Evolutionary conservation across 2,329 filamentous ascomycete species (phyloP).

Genomic region (Calonectria hawksworthii): DNA sequence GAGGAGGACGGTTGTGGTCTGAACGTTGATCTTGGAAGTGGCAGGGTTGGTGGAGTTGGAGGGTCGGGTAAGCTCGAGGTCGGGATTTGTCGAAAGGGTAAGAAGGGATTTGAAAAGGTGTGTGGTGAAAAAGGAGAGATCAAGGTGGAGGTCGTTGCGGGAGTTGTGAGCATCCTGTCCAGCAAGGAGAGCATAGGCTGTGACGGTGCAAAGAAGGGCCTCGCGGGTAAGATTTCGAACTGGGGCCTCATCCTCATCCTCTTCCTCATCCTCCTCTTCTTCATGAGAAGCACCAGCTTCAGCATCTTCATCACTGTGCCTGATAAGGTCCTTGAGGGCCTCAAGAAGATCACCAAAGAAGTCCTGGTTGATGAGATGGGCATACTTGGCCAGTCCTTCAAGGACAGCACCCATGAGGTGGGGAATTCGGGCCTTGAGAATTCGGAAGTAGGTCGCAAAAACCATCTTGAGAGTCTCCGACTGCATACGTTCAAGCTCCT

Average conservation of each 20-base stretch:
- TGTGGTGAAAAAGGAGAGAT: conserved; percentile 94
- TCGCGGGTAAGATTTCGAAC: conserved; percentile 85
- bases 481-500: conserved; percentile 94
- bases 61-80: conserved; percentile 82
- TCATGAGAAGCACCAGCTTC: conserved; percentile 59
- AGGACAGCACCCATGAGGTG: conserved; percentile 97
- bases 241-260: conserved; percentile 60
- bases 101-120: conserved; percentile 92
- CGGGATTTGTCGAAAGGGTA: conserved; percentile 82
- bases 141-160: conserved; percentile 84
- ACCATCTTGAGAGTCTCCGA: conserved; percentile 96
- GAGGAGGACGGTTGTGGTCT: conserved; percentile 93
- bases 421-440: conserved; percentile 85
- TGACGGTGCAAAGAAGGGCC: conserved; percentile 93
- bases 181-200: conserved; percentile 94
- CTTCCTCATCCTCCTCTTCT: conserved; percentile 57
- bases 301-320: conserved; percentile 74
- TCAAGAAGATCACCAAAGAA: conserved; percentile 98
- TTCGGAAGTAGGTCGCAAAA: conserved; percentile 94
- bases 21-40: conserved; percentile 85
- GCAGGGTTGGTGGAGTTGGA: conserved; percentile 56
- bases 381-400: conserved; percentile 93
- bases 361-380: conserved; percentile 98
- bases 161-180: conserved; percentile 94
- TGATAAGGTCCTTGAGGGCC: conserved; percentile 92